phyloP scores from a whole-genome alignment of 2,329 filamentous ascomycete genomes.

The Cercospora zeae-maydis region DNA sequence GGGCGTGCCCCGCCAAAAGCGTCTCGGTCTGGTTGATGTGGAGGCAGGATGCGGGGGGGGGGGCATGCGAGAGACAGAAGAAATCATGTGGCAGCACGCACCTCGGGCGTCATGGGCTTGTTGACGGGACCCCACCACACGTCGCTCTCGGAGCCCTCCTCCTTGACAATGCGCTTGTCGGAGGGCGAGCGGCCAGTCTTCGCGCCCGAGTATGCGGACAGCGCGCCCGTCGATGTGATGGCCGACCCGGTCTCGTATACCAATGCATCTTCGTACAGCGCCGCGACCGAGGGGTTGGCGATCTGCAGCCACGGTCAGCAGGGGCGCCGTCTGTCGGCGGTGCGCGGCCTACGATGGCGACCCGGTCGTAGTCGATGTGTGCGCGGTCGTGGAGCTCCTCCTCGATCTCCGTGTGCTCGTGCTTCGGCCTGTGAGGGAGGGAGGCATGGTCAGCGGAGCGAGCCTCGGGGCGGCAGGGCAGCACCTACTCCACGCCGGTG shows the following conservation, averaged over 20 bases:
- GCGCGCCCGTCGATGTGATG: constrained; percentile 90
- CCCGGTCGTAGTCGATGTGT: constrained; percentile 98
- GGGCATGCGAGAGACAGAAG: not conserved
- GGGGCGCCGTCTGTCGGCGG: not conserved
- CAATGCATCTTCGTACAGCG: constrained; percentile 97
- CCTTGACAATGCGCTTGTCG: constrained; percentile 96
- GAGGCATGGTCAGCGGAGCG: constrained; percentile 13
- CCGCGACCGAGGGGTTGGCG: constrained; percentile 90
- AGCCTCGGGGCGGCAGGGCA: not conserved
- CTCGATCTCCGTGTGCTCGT: constrained; percentile 93
- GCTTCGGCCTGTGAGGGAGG: constrained; percentile 60
- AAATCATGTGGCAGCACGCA: constrained; percentile 52
- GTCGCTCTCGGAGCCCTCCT: constrained; percentile 80
- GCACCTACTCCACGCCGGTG: constrained; percentile 77
- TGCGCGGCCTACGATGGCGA: constrained; percentile 71
- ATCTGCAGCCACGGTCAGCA: constrained; percentile 45
- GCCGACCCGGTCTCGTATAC: constrained; percentile 97
- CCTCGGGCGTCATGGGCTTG: constrained; percentile 96
- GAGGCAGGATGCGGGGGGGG: not conserved
- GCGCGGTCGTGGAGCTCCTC: constrained; percentile 96
- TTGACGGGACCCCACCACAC: constrained; percentile 99
- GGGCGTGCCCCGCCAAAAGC: constrained; percentile 13
- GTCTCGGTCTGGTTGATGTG: not conserved
- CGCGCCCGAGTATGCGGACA: constrained; percentile 95
- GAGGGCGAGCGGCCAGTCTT: constrained; percentile 96